Evolutionary conservation across 768 basidiomycete species (phyloP), one percentile per base, ranked within the genome.

Genomic region (Favolaschia claudopus): DNA sequence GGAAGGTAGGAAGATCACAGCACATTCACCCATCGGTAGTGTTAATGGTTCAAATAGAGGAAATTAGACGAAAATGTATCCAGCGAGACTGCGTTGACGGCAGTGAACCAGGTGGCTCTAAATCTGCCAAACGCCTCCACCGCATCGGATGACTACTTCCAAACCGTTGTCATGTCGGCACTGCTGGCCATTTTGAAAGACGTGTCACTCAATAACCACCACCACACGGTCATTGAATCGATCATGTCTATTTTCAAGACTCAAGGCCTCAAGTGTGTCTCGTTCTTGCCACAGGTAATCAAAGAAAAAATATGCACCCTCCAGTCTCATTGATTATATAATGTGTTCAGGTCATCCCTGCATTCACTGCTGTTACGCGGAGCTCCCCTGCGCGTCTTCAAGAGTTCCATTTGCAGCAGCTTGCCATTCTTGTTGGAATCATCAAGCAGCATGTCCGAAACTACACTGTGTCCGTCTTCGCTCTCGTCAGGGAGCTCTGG

Each of bases 171-270:
- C 33, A 93, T 99, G 70, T 91, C 87, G 25, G 85, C 95, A 0
- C 82, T 99, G 10, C 82, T 99, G 31, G 83, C 86, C 37, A 91
- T 99, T 56, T 73, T 99, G 60, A 92, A 89, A 69, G 97, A 99
- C 71, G 89, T 92, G 51, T 88, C 95, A 1, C 81, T 97, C 58
- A 91, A 84, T 67, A 88, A 81, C 54, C 89, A 93, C 66, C 95
- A 98, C 67, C 91, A 97, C 68, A 91, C 89, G 22, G 96, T 96
- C 43, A 95, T 99, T 55, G 95, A 99, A 71, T 95, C 95, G 1
- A 91, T 99, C 66, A 98, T 99, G 94, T 91, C 94, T 42, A 99
- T 99, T 60, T 99, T 99, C 84, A 95, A 96, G 74, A 97, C 95
- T 0, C 96, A 99, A 70, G 95, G 96, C 14, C 77, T 99, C 70